Evolutionary conservation across 768 basidiomycete species (phyloP).

Genomic region (Coprinopsis sp.): DNA sequence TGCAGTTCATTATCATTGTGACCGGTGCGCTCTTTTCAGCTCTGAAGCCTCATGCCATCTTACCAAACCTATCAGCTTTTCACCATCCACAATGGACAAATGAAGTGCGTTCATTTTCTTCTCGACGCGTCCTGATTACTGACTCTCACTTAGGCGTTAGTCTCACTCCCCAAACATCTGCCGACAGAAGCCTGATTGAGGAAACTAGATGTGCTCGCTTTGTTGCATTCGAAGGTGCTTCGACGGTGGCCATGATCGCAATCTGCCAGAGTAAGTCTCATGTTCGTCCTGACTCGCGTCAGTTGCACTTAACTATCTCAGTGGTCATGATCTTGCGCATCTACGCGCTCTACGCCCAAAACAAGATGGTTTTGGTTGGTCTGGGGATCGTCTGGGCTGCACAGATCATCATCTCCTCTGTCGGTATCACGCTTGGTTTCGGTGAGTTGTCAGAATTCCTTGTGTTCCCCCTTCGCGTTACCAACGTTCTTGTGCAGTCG

Average conservation of each 20-base stretch:
- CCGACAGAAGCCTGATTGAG: neutral
- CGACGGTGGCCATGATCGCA: constrained; percentile 22
- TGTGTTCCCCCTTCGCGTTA: neutral
- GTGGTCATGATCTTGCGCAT: constrained; percentile 30
- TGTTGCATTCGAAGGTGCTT: constrained; percentile 26
- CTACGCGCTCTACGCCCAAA: constrained; percentile 25
- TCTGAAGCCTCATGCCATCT: neutral
- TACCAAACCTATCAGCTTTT: constrained; percentile 16
- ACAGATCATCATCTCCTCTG: constrained; percentile 21
- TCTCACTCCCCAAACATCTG: neutral
- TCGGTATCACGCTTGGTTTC: constrained; percentile 21
- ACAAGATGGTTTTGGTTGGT: constrained; percentile 12
- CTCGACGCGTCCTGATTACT: neutral
- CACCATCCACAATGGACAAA: constrained; percentile 19
- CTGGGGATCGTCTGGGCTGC: constrained; percentile 19
- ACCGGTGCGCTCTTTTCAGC: constrained; percentile 12
- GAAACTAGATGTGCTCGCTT: constrained; percentile 19
- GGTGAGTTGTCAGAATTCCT: constrained; percentile 12
- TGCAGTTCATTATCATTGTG: constrained; percentile 23
- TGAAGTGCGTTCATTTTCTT: constrained; percentile 10
- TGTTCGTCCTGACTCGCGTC: neutral
- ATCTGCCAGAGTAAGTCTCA: constrained; percentile 12
- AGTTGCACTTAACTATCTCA: constrained; percentile 5
- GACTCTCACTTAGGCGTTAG: neutral
- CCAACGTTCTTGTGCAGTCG: constrained; percentile 12